These are phyloP conservation scores for Borovskyia barvae DNA, from an alignment of 208 protist genomes.

Conservation along the genomic window DNA sequence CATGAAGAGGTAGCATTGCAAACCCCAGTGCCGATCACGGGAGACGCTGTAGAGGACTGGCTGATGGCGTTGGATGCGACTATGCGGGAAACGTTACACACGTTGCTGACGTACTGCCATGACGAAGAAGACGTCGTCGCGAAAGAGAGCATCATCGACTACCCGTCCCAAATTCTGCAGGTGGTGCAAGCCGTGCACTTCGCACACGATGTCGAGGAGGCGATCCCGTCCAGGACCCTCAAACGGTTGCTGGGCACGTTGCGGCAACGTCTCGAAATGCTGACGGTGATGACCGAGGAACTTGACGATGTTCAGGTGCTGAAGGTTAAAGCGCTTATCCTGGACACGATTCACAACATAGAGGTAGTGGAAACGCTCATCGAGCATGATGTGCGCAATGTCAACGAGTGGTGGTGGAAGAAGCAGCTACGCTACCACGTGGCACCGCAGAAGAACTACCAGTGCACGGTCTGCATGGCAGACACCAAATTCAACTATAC, in stretches of 20 bases:
- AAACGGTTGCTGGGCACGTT: constrained; percentile 29
- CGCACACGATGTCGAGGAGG: constrained; percentile 58
- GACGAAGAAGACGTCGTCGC: constrained; percentile 39
- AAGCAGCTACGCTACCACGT: constrained; percentile 97
- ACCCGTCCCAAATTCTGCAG: constrained; percentile 91
- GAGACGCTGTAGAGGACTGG: constrained; percentile 93
- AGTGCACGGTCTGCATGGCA: constrained; percentile 90
- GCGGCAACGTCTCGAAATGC: constrained; percentile 49
- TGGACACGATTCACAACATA: constrained; percentile 96
- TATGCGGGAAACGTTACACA: constrained; percentile 87
- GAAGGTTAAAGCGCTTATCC: constrained; percentile 93
- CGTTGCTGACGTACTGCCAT: constrained; percentile 62
- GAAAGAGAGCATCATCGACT: constrained; percentile 43
- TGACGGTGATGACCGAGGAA: constrained; percentile 60
- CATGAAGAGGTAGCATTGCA: constrained; percentile 77
- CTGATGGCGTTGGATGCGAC: constrained; percentile 82
- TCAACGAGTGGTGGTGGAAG: constrained; percentile 94
- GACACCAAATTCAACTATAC: constrained; percentile 95
- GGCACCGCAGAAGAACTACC: constrained; percentile 26
- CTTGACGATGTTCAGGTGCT: constrained; percentile 50
- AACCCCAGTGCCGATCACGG: constrained; percentile 75
- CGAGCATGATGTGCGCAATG: constrained; percentile 32
- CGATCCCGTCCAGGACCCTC: constrained; percentile 41
- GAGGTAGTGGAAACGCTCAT: constrained; percentile 91
- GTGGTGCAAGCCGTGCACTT: constrained; percentile 87